These are phyloP conservation scores for Tuber aestivum DNA, from an alignment of 495 filamentous ascomycete genomes.

Conservation along the genomic window DNA sequence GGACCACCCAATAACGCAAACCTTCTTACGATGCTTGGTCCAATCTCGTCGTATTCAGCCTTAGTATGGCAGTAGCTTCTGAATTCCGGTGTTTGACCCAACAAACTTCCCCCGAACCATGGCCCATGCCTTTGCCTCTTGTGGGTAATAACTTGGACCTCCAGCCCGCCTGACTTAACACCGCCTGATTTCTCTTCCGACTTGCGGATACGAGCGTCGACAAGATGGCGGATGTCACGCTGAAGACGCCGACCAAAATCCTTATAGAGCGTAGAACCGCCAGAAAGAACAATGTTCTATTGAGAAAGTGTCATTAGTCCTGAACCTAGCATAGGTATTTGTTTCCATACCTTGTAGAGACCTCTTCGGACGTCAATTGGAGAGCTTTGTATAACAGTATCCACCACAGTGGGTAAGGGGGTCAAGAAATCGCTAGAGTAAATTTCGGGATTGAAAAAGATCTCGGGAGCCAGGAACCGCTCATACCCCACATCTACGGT, in stretches of 20 bases:
- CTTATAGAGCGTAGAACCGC: constrained; percentile 94
- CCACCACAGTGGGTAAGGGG: constrained; percentile 85
- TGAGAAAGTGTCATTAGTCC: constrained; percentile 10
- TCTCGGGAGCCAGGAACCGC: constrained; percentile 94
- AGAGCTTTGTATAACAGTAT: constrained; percentile 92
- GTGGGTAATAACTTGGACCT: constrained; percentile 94
- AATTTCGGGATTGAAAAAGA: constrained; percentile 99
- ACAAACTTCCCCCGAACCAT: constrained; percentile 94
- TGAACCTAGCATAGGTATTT: not conserved
- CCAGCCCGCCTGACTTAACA: constrained; percentile 71
- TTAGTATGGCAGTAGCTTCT: constrained; percentile 98
- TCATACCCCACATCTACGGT: constrained; percentile 94
- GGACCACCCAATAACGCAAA: constrained; percentile 93
- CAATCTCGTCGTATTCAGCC: constrained; percentile 88
- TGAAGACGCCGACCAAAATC: constrained; percentile 94
- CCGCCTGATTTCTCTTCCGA: constrained; percentile 87
- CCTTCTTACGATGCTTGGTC: constrained; percentile 88
- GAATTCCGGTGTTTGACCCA: constrained; percentile 98
- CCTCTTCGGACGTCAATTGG: constrained; percentile 95
- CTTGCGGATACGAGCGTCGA: constrained; percentile 82
- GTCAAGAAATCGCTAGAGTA: constrained; percentile 98
- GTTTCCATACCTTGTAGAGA: constrained; percentile 64
- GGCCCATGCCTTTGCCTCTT: constrained; percentile 93
- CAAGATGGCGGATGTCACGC: constrained; percentile 89
- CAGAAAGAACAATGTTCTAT: constrained; percentile 90